Conservation (phyloP, 2,329 filamentous ascomycete species). For the Nannizzia gypsea region DNA sequence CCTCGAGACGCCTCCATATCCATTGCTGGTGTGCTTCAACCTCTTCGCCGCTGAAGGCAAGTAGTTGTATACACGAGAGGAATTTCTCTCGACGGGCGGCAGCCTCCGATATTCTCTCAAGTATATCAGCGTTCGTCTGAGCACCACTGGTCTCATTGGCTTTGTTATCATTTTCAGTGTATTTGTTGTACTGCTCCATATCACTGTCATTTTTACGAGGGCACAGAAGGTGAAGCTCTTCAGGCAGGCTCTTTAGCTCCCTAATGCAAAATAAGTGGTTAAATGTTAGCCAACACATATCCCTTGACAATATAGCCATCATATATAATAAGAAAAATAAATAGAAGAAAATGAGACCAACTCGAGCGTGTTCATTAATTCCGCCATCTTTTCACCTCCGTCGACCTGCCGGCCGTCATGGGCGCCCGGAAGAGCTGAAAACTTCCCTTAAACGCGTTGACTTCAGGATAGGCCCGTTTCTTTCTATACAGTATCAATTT, state of each 20-base stretch:
- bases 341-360: constrained; percentile 18
- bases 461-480: not conserved
- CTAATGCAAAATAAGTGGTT: constrained; percentile 16
- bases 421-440: not conserved
- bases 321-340: not conserved
- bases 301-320: not conserved
- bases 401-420: not conserved
- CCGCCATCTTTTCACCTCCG: constrained; percentile 19
- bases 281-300: constrained; percentile 4
- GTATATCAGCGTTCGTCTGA: constrained; percentile 24
- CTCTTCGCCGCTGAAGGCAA: constrained; percentile 53
- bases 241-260: constrained; percentile 34
- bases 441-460: not conserved
- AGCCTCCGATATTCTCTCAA: constrained; percentile 43
- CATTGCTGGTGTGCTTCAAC: constrained; percentile 49
- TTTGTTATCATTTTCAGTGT: constrained; percentile 7
- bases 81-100: constrained; percentile 48
- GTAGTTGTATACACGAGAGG: constrained; percentile 55
- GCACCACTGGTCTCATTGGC: constrained; percentile 37
- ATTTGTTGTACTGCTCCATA: constrained; percentile 50
- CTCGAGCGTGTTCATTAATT: constrained; percentile 34
- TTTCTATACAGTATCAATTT: not conserved
- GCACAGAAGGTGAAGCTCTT: constrained; percentile 54
- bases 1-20: constrained; percentile 48
- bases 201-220: constrained; percentile 54